Conservation (phyloP, 169 alveolate species). For the Plasmodium falciparum region DNA sequence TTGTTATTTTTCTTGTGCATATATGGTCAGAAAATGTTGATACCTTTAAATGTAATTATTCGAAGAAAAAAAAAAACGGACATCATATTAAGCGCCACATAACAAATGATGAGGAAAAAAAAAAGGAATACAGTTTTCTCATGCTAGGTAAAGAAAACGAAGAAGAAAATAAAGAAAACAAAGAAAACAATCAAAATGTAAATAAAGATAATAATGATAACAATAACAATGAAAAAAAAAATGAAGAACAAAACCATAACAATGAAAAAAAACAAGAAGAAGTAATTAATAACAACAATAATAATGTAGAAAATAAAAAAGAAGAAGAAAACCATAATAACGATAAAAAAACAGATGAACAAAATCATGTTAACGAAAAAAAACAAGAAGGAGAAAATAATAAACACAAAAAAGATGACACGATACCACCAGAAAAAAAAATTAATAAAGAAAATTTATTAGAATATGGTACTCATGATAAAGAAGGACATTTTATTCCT, state of each 20-base stretch:
- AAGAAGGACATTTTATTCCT: constrained; percentile 61
- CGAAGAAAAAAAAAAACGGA: constrained; percentile 4
- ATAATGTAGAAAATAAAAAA: constrained; percentile 6
- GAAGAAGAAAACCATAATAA: not conserved
- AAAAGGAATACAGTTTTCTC: not conserved
- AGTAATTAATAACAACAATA: constrained; percentile 16
- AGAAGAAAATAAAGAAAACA: constrained; percentile 4
- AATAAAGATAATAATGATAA: constrained; percentile 12
- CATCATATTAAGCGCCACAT: constrained; percentile 16
- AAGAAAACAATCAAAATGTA: constrained; percentile 8
- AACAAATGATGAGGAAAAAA: constrained; percentile 16
- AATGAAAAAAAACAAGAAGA: constrained; percentile 14
- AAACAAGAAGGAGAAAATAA: constrained; percentile 9
- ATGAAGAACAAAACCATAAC: not conserved
- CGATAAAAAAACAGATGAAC: constrained; percentile 12
- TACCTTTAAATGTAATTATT: constrained; percentile 21
- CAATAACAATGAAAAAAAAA: not conserved
- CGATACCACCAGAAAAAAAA: constrained; percentile 41
- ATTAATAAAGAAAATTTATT: constrained; percentile 56
- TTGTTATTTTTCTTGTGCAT: constrained; percentile 28
- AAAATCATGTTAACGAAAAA: not conserved
- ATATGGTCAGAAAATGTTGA: constrained; percentile 35
- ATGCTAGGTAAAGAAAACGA: constrained; percentile 13
- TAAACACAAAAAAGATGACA: not conserved
- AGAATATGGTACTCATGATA: constrained; percentile 71